Base-by-base conservation (phyloP, 1,284 basidiomycete genomes). In the Uromyces viciae-fabae region DNA sequence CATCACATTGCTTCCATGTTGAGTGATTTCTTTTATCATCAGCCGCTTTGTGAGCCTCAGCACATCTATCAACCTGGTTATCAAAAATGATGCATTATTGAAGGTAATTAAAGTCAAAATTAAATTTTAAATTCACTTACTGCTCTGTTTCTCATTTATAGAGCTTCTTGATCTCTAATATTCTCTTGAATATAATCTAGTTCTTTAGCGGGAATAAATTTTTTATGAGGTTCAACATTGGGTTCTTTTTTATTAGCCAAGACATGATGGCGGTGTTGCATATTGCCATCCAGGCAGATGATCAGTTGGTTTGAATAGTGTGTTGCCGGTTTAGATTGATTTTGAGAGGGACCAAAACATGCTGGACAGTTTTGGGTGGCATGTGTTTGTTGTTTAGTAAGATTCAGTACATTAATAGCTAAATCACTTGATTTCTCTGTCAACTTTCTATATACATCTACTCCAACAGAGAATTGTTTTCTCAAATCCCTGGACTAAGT, bases 211-310 rank as follows among this genome's bases (percentile, higher is more conserved):
- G 60, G 31, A 17, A 36, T 17, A 36, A 62, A 62, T 3, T 36
- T 62, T 11, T 62, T 3, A 2, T 31, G 60, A 36, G 31, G 33
- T 2, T 19, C 7, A 33, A 62, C 2, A 36, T 31, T 36, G 17
- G 33, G 15, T 17, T 36, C 17, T 17, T 62, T 36, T 36, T 19
- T 22, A 36, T 54, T 75, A 1, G 52, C 49, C n/a, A 36, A 38
- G 22, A 54, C 3, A 17, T 75, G 52, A 40, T 75, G 52, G 28
- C 43, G 19, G 36, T 75, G 49, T 60, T 75, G 72, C 8, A 75
- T 25, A 28, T 58, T 60, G 0, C 54, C 72, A 25, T 75, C 52
- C 28, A 75, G 33, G 54, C 52, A 58, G 3, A 75, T 54, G 36
- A 33, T 38, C 9, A 60, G 60, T 2, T 36, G 60, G 31, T 62